Percentiles rank a stretch among this genome's conserved stretches.
phyloP scores from a whole-genome alignment of 192 early-diverging fungal genomes.

The Podila epicladia region DNA sequence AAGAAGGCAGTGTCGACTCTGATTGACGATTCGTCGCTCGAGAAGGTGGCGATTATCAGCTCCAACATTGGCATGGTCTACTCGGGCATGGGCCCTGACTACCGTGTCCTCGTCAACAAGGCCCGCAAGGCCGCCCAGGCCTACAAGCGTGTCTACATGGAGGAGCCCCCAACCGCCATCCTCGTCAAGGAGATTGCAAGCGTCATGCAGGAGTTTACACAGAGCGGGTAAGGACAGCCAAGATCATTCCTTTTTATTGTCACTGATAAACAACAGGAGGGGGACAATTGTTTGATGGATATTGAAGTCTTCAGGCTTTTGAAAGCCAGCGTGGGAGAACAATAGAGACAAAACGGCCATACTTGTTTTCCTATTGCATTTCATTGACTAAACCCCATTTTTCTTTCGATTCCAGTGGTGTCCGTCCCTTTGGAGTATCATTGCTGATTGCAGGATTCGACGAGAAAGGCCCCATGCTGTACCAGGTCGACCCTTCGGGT shows the following conservation, averaged over 20 bases:
- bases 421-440: slow-evolving; percentile 99
- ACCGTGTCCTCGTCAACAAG: slow-evolving; percentile 93
- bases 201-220: slow-evolving; percentile 99
- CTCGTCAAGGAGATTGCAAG: slow-evolving; percentile 96
- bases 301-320: not conserved
- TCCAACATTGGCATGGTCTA: slow-evolving; percentile 98
- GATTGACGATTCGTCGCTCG: slow-evolving; percentile 92
- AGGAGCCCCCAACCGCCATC: slow-evolving; percentile 95
- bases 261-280: not conserved
- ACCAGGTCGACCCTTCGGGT: slow-evolving; percentile 99
- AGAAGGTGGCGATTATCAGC: slow-evolving; percentile 91
- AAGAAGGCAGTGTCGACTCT: slow-evolving; percentile 93
- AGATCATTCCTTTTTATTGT: not conserved
- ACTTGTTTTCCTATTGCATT: not conserved
- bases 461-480: slow-evolving; percentile 89
- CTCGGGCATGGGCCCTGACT: slow-evolving; percentile 99
- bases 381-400: not conserved
- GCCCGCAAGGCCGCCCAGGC: slow-evolving; percentile 97
- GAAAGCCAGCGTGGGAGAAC: not conserved
- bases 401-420: slow-evolving; percentile 74
- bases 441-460: slow-evolving; percentile 96
- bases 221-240: slow-evolving; percentile 79
- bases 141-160: slow-evolving; percentile 93
- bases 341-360: too few species aligned
- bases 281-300: not conserved